phyloP scores from a whole-genome alignment of 768 basidiomycete species.

The Leccinum aurantiacum region DNA sequence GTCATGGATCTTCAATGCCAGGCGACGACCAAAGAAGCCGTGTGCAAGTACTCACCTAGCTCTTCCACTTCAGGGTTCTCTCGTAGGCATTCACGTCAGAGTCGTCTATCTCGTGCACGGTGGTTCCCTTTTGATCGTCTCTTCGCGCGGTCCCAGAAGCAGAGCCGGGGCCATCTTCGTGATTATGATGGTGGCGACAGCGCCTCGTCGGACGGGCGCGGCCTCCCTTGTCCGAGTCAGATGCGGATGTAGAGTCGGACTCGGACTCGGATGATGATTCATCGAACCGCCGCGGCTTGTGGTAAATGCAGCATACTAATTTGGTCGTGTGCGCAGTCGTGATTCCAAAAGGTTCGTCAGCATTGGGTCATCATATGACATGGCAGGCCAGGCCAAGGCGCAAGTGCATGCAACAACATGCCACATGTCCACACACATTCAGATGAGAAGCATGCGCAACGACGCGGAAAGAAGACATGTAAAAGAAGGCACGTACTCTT shows the following conservation, averaged over 20 bases:
- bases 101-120: constrained; percentile 21
- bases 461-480: constrained; percentile 14
- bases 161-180: neutral
- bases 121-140: constrained; percentile 6
- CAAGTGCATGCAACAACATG: neutral
- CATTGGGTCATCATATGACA: neutral
- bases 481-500: constrained; percentile 67
- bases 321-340: neutral
- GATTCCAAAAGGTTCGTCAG: neutral
- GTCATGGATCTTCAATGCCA: neutral
- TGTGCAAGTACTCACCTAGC: constrained; percentile 6
- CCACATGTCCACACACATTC: too few species aligned
- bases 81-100: constrained; percentile 54
- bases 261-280: constrained; percentile 63
- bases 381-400: neutral
- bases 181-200: neutral
- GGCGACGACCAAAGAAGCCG: neutral
- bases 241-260: constrained; percentile 32
- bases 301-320: constrained; percentile 95
- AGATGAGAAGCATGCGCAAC: neutral
- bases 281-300: constrained; percentile 76
- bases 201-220: constrained; percentile 15
- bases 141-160: neutral
- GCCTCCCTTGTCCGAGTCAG: constrained; percentile 23
- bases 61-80: constrained; percentile 31